Base-by-base conservation (phyloP, 371 early-diverging fungal species). In the Apophysomyces ossiformis region DNA sequence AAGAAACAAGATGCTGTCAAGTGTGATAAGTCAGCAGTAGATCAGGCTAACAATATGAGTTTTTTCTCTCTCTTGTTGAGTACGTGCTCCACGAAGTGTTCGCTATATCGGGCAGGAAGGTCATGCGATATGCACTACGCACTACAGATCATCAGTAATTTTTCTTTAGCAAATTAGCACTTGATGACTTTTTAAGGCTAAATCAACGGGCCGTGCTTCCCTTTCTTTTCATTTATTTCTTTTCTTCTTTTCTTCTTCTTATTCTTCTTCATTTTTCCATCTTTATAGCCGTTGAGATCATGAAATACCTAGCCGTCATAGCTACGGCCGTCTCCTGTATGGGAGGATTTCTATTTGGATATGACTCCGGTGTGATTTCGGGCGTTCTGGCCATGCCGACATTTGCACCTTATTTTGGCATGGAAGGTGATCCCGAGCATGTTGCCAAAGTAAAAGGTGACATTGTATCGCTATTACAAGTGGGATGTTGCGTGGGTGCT, bases 281-380 rank as follows among this genome's bases (percentile, higher is more conserved):
- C n/a, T n/a, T 58, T 7, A 37, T n/a, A n/a, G 9, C 21, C 13
- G 13, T 13, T 16, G n/a, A 35, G n/a, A 38, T 4, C n/a, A 81
- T 81, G 81, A 76, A 74, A 56, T 65, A 76, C 66, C 60, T 79
- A 39, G 71, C 77, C 26, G 36, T 70, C 12, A 70, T 77, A n/a
- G 82, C 82, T 4, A 82, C 82, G 6, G 56, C 70, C 2, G 66
- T 82, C 9, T 71, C 82, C 18, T 82, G 79, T 59, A 68, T 82
- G 21, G 82, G 82, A 43, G 82, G 82, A 9, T 82, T 82, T 60
- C 58, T 82, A 37, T 82, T 82, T 56, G 82, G 82, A 45, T 82
- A 82, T 75, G 82, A 82, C 50, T 68, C 72, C 60, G 82, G 82
- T 74, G 73, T 66, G 13, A 64, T 64, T 37, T 71, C 79, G 32